These are phyloP conservation scores for Lycium barbarum DNA, from an alignment of 257 asterid species.

Conservation along the genomic window DNA sequence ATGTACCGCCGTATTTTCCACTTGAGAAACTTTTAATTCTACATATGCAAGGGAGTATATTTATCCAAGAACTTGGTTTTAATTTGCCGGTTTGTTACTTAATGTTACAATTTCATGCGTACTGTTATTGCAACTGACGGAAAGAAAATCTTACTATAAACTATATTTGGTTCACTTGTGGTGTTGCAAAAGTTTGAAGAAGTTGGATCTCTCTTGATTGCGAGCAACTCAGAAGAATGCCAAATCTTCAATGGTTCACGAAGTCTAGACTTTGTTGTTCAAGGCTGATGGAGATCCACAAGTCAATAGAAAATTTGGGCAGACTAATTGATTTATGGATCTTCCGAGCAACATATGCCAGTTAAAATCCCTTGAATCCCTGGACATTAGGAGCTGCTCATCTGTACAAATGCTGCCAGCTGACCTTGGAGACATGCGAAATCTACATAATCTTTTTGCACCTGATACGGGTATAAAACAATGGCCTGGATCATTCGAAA, in stretches of 20 bases:
- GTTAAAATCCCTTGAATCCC: not conserved
- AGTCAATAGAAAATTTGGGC: not conserved
- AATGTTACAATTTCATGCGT: too few relatives aligned
- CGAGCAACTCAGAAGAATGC: not conserved
- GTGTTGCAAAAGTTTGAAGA: not conserved
- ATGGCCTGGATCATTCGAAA: not conserved
- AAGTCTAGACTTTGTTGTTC: not conserved
- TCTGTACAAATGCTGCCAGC: not conserved
- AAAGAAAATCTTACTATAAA: too few relatives aligned
- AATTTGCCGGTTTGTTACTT: too few relatives aligned
- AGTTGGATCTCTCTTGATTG: not conserved
- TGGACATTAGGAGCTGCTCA: not conserved
- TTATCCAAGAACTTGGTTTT: not conserved
- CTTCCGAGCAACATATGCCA: not conserved
- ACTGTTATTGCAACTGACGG: too few relatives aligned
- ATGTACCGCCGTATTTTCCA: not conserved
- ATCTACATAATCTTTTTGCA: not conserved
- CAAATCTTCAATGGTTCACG: slow-evolving; percentile 20
- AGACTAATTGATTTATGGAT: not conserved
- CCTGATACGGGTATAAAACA: too few relatives aligned
- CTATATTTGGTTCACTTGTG: not conserved
- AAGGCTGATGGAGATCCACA: not conserved
- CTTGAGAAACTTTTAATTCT: not conserved
- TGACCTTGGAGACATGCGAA: not conserved
- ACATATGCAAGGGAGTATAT: not conserved